Conservation (phyloP, 805 yeast genomes). For the Yarrowia osloensis region DNA sequence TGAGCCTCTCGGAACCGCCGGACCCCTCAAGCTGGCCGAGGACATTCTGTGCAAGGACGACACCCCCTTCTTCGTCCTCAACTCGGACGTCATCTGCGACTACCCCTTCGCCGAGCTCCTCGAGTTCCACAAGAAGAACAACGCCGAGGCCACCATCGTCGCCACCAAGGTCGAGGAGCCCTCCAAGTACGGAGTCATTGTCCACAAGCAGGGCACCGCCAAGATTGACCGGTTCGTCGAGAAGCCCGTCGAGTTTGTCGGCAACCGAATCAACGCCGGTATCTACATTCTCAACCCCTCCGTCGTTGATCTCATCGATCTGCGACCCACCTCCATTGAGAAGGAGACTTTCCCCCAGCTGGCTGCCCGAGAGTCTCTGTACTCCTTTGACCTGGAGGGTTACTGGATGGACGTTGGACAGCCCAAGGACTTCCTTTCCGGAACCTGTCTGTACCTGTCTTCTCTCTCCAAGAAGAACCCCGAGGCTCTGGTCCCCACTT, state of each 20-base stretch:
- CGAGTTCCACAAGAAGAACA: slow-evolving; percentile 90
- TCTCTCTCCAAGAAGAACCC: slow-evolving; percentile 82
- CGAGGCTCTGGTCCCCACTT: slow-evolving; percentile 58
- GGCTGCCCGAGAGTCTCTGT: slow-evolving; percentile 84
- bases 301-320: slow-evolving; percentile 92
- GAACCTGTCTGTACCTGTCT: slow-evolving; percentile 88
- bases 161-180: slow-evolving; percentile 99
- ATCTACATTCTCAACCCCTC: slow-evolving; percentile 96
- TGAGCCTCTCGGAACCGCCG: slow-evolving; percentile 99
- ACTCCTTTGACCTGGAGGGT: slow-evolving; percentile 97
- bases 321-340: slow-evolving; percentile 98
- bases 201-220: slow-evolving; percentile 91
- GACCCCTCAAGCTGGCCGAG: slow-evolving; percentile 97
- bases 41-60: slow-evolving; percentile 89
- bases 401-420: slow-evolving; percentile 99
- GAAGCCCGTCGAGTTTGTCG: slow-evolving; percentile 98
- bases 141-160: slow-evolving; percentile 97
- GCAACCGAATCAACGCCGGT: slow-evolving; percentile 99
- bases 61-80: slow-evolving; percentile 94
- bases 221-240: slow-evolving; percentile 98
- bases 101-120: slow-evolving; percentile 94
- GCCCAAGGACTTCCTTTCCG: slow-evolving; percentile 98
- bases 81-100: slow-evolving; percentile 98
- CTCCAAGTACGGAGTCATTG: slow-evolving; percentile 98
- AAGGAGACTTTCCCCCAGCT: slow-evolving; percentile 98